Base-by-base conservation (phyloP, 2,329 filamentous ascomycete species). In the Alternaria alternata region DNA sequence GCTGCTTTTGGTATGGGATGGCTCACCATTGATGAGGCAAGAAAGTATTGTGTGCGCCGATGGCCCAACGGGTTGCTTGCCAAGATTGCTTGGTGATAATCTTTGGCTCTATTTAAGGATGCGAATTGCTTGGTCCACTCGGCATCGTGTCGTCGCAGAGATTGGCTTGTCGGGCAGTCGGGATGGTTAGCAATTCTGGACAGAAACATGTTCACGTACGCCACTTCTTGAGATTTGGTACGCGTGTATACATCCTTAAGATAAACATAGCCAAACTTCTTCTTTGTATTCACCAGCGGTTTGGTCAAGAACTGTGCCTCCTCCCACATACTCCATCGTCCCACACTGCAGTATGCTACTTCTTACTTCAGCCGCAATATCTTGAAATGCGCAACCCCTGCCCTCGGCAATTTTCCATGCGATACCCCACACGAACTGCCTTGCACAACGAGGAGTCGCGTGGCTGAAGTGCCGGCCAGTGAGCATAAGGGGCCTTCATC, bases 1-100 rank as follows among this genome's bases (percentile, higher is more conserved):
- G 88, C 91, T 73, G 85, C 88, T 0, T 93, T 93, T 75, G 91
- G 91, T 0, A 62, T 90, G 24, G 87, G 81, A 0, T 82, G 91
- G 38, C 73, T 93, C 51, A 69, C 88, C 9, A 72, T 91, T 18
- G 90, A 93, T 71, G 91, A 93, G 78, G 80, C 69, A 11, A 84
- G 90, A 61, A 92, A 92, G 75, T 89, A 80, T 54, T 78, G 78
- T 22, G 85, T 91, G 2, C 82, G 89, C 57, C 86, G 75, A 55
- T 88, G 84, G 79, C 89, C 89, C 0, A 71, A 80, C 2, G 84
- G 88, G 0, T 60, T 86, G 3, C 54, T 90, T 51, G 88, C 85
- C 1, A 87, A 78, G 75, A 79, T 87, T 60, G 89, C 89, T 48
- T 92, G 89, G 89, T 91, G 81, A 59, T 32, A 12, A 24, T 41